Conservation (phyloP, 2,329 filamentous ascomycete species). For the Cercospora sp. region DNA sequence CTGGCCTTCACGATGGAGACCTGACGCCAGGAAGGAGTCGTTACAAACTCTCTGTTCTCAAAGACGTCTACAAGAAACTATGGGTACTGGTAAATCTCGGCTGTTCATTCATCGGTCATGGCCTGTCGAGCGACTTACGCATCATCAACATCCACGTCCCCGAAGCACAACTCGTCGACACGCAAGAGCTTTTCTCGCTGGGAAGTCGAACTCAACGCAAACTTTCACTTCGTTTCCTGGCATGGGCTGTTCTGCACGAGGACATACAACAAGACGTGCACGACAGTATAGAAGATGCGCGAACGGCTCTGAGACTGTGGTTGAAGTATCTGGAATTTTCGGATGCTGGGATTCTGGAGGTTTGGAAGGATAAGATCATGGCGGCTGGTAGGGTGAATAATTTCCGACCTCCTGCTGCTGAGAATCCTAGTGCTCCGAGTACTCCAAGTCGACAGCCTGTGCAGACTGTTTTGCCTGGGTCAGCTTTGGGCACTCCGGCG, state of each 20-base stretch:
- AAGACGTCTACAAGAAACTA: slow-evolving; percentile 94
- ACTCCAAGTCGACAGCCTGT: slow-evolving; percentile 32
- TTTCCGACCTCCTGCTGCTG: slow-evolving; percentile 41
- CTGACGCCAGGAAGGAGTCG: slow-evolving; percentile 74
- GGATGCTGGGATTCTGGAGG: slow-evolving; percentile 78
- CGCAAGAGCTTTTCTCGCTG: slow-evolving; percentile 86
- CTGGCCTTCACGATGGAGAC: slow-evolving; percentile 83
- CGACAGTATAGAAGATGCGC: slow-evolving; percentile 92
- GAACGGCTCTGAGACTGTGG: slow-evolving; percentile 85
- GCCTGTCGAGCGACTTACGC: slow-evolving; percentile 90
- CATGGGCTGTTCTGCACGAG: slow-evolving; percentile 87
- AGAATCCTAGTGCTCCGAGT: slow-evolving; percentile 33
- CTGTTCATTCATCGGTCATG: slow-evolving; percentile 90
- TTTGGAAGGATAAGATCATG: slow-evolving; percentile 87
- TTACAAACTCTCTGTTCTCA: slow-evolving; percentile 83
- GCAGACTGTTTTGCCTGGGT: not conserved
- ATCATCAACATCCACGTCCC: slow-evolving; percentile 98
- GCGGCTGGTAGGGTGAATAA: slow-evolving; percentile 58
- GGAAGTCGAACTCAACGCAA: slow-evolving; percentile 73
- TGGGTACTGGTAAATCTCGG: slow-evolving; percentile 95
- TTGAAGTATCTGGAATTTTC: slow-evolving; percentile 87
- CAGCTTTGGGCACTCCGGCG: not conserved
- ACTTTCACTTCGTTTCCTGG: slow-evolving; percentile 84
- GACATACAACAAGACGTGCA: slow-evolving; percentile 89
- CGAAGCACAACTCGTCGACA: slow-evolving; percentile 86